phyloP scores from a whole-genome alignment of 2,329 filamentous ascomycete species.

The Ilyonectria robusta region DNA sequence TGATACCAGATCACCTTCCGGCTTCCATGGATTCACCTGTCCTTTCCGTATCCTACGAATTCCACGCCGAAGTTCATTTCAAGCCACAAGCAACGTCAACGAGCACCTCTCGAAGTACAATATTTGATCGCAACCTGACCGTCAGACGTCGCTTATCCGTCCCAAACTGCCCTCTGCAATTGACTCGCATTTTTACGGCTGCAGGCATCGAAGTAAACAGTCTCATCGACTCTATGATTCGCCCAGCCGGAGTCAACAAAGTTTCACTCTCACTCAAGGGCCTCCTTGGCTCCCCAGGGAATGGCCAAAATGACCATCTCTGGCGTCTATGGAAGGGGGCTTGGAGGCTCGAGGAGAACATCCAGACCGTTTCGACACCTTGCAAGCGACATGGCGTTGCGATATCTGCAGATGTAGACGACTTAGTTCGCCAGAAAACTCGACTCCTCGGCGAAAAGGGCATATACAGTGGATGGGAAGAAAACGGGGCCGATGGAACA shows the following conservation, averaged over 20 bases:
- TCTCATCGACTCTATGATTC: constrained; percentile 82
- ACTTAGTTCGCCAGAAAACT: constrained; percentile 67
- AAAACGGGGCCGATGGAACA: constrained; percentile 64
- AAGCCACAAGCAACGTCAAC: constrained; percentile 63
- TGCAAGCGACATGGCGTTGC: constrained; percentile 77
- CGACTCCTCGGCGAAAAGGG: constrained; percentile 84
- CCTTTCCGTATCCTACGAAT: constrained; percentile 81
- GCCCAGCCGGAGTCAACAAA: constrained; percentile 82
- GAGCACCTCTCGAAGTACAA: constrained; percentile 61
- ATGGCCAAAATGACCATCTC: constrained; percentile 75
- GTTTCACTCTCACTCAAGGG: constrained; percentile 59
- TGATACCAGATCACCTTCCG: constrained; percentile 86
- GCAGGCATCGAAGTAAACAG: constrained; percentile 91
- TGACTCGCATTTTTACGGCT: constrained; percentile 80
- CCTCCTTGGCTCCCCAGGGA: constrained; percentile 76
- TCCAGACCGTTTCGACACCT: constrained; percentile 80
- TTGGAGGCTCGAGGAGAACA: constrained; percentile 91
- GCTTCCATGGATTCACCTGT: constrained; percentile 82
- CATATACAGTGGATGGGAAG: constrained; percentile 90
- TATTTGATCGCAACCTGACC: constrained; percentile 75
- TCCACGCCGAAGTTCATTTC: constrained; percentile 75
- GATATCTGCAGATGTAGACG: not conserved
- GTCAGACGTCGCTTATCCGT: constrained; percentile 82
- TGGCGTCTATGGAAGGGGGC: constrained; percentile 92
- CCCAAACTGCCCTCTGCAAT: constrained; percentile 83